Base-by-base conservation (phyloP, 108 stramenopile genomes). In the Fragilaria radians region DNA sequence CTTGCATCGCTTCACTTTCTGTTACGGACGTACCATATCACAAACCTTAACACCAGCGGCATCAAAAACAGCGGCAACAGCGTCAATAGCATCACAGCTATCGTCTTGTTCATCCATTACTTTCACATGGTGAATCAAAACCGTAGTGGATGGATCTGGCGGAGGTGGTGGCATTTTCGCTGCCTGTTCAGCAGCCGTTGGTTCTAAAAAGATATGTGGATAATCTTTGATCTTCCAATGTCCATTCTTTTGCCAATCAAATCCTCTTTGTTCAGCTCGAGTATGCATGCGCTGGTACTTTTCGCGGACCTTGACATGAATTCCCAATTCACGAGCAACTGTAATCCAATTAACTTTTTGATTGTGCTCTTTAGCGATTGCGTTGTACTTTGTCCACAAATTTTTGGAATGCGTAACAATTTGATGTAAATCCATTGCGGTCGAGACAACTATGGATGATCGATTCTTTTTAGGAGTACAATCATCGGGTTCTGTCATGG, bases 241-340 rank as follows among this genome's bases (percentile, higher is more conserved):
- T 0, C 76, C 73, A 57, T 74, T 50, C 32, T 54, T 59, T 1
- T 62, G 45, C 62, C 66, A 89, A 63, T 89, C 88, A 68, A 89
- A 89, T 1, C 84, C 84, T 5, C 88, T 77, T 63, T 75, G 71
- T 48, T 77, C 77, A 28, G 85, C 88, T 30, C 88, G 77, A 33
- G 66, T 54, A 46, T 89, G 83, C 88, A 89, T 89, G 4, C 88
- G 68, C 4, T 81, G 77, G 71, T 89, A 89, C 69, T 89, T 89
- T 72, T 89, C 88, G 21, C 88, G 80, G 24, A 89, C 88, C 60
- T 89, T 89, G 48, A 89, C 88, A 57, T 89, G 82, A 53, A 89
- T 89, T 9, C 88, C 88, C 22, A 89, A 53, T 60, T 89, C 88
- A 42, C 81, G 81, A 22, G 88, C 78, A 26, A 89, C 85, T 0